Evolutionary conservation across 177 flowering plant genomes (phyloP).

Genomic region (Vitis hybrid): DNA sequence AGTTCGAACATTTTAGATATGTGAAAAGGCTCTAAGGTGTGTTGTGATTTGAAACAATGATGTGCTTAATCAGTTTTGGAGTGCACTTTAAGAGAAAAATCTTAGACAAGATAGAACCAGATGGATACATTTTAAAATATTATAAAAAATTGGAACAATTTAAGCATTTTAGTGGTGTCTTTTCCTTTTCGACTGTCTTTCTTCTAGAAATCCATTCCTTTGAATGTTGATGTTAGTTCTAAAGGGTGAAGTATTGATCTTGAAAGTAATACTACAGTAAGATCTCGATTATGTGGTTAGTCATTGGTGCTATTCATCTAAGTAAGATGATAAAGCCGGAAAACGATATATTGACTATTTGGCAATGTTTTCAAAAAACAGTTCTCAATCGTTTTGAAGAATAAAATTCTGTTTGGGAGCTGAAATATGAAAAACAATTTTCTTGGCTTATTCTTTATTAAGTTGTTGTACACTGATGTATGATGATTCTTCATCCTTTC

Average conservation of each 20-base stretch:
- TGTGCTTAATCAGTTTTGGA: neutral
- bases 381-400: no score
- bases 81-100: neutral
- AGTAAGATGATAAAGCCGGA: no score
- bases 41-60: neutral
- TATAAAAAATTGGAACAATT: neutral
- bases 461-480: no score
- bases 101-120: neutral
- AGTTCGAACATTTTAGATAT: neutral
- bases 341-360: no score
- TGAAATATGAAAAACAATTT: no score
- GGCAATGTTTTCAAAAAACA: no score
- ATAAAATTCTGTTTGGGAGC: no score
- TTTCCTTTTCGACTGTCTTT: neutral
- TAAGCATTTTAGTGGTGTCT: neutral
- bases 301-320: no score
- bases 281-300: no score
- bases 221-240: neutral
- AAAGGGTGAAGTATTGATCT: neutral
- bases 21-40: neutral
- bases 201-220: neutral
- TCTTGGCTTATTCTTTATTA: no score
- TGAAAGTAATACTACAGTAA: no score
- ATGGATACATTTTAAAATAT: neutral
- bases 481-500: no score